Evolutionary conservation across 768 basidiomycete genomes (phyloP), one percentile per base, ranked within the genome.

Genomic region (Brasilioporus rufonigricans): DNA sequence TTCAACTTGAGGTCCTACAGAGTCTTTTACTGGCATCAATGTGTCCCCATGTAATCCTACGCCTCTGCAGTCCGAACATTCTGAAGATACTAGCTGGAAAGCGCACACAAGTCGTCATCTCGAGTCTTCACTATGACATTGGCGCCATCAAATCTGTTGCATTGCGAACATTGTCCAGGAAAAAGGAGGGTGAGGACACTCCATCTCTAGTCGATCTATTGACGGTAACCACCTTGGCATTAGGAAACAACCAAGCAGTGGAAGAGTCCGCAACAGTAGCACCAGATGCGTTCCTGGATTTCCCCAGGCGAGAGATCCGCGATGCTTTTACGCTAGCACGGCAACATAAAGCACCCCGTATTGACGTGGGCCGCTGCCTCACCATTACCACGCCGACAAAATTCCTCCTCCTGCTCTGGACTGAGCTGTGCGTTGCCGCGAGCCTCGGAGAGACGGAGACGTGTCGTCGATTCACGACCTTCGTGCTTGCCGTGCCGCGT

Each of bases 361-460:
- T 93, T 49, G 86, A 91, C 61, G 74, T 91, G 35, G 77, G 82
- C 45, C 79, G 82, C 26, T 89, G 85, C 60, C 74, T 90, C n/a
- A 78, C 79, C 40, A 70, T 81, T 53, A 73, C 75, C 1, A 71
- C 82, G 5, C 83, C 87, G 4, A 77, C 80, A 9, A 77, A 79
- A 55, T 90, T 92, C 62, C 76, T 92, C 33, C 69, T 77, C 24
- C 62, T 80, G 1, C 73, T 91, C n/a, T 93, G 90, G 89, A 72
- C 74, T 14, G 87, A 90, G 64, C 70, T 90, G 31, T 69, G 75
- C 29, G 66, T 72, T 23, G 74, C 81, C 3, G 80, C 84, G 19
- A 79, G 72, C 57, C 73, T 80, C 9, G 82, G 84, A 31, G 83
- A 85, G 55, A 74, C 80, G 40, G 88, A 90, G 55, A 77, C 76